These are phyloP conservation scores for Cydonia oblonga DNA, from an alignment of 331 rosid species.

Conservation along the genomic window DNA sequence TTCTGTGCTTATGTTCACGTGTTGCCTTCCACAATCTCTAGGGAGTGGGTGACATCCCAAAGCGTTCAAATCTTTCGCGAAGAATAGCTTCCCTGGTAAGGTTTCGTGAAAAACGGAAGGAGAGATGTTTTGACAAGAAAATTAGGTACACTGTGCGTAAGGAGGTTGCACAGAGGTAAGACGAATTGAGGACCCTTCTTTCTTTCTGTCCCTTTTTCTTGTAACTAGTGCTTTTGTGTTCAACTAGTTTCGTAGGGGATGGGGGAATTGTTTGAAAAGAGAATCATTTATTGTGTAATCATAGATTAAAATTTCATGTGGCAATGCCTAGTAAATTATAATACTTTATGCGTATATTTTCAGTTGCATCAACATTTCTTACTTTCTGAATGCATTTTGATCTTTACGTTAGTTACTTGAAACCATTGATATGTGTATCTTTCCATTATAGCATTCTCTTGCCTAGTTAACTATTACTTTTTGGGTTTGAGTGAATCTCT, in stretches of 20 bases:
- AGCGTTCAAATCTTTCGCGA: conserved; percentile 76
- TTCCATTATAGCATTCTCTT: background rate
- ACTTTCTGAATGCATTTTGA: background rate
- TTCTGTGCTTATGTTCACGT: conserved; percentile 24
- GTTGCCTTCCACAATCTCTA: conserved; percentile 28
- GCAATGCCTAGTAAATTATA: background rate
- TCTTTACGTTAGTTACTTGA: background rate
- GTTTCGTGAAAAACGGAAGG: conserved; percentile 92
- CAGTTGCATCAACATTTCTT: background rate
- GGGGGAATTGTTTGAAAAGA: background rate
- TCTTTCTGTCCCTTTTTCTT: background rate
- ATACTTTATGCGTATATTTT: background rate
- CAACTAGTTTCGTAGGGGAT: background rate
- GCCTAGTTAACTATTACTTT: background rate
- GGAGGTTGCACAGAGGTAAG: conserved; percentile 97
- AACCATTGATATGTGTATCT: background rate
- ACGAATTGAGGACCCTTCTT: background rate
- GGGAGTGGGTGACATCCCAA: conserved; percentile 49
- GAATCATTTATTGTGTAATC: background rate
- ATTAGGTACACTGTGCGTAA: conserved; percentile 86
- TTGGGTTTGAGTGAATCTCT: background rate
- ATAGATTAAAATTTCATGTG: background rate
- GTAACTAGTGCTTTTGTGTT: background rate
- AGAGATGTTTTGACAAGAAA: conserved; percentile 98
- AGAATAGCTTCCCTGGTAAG: conserved; percentile 95